These are phyloP conservation scores for Medicago ruthenica DNA, from an alignment of 306 rosid species.

Conservation along the genomic window DNA sequence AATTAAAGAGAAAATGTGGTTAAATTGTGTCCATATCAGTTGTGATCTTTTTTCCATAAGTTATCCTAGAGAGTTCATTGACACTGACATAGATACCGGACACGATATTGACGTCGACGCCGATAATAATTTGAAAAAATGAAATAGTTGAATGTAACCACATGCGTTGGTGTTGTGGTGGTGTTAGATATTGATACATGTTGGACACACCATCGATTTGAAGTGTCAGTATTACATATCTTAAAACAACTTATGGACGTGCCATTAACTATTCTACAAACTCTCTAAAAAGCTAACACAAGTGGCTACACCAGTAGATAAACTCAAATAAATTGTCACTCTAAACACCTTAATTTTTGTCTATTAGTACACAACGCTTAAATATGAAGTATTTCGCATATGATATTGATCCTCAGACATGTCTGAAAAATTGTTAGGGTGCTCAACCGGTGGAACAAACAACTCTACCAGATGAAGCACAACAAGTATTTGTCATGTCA, in stretches of 20 bases:
- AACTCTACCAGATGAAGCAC: slow-evolving; percentile 66
- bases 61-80: neutral
- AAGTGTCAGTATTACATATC: too few relatives aligned
- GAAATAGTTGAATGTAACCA: too few relatives aligned
- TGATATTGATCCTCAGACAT: slow-evolving; percentile 14
- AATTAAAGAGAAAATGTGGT: neutral
- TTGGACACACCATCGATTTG: too few relatives aligned
- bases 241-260: neutral
- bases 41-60: neutral
- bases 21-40: neutral
- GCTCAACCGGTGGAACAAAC: slow-evolving; percentile 69
- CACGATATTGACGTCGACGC: too few relatives aligned
- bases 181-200: too few relatives aligned
- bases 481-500: slow-evolving; percentile 83
- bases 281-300: neutral
- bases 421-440: slow-evolving; percentile 61
- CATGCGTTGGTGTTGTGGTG: too few relatives aligned
- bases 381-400: slow-evolving; percentile 25
- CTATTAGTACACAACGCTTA: slow-evolving; percentile 21
- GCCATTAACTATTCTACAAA: neutral
- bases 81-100: too few relatives aligned
- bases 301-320: neutral
- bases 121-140: too few relatives aligned
- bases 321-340: neutral
- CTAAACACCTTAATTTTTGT: neutral